Evolutionary conservation across 805 yeast genomes (phyloP), one percentile per base, ranked within the genome.

Genomic region (Metschnikowia sp.): DNA sequence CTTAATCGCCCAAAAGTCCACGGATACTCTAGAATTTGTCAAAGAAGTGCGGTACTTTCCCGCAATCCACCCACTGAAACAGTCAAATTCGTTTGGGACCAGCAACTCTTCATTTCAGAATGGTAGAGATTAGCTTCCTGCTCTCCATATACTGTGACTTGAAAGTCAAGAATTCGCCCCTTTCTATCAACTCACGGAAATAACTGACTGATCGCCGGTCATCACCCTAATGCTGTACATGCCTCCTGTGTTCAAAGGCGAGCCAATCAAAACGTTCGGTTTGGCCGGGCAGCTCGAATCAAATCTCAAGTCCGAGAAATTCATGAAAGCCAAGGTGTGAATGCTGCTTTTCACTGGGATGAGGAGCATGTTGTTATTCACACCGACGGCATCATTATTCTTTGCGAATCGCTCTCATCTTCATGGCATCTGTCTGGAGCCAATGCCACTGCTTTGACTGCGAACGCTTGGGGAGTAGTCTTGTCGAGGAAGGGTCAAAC

Each of bases 101-200:
- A 53, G 12, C 47, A 56, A 10, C 52, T 60, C 44, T 61, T 70
- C 47, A 69, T 72, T 68, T 68, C 54, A 59, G 62, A 50, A 31
- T 62, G 32, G 57, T 45, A 31, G 50, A 56, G 26, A 34, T 44
- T 30, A 47, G 42, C 42, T 38, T 39, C 42, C 45, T 39, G 13
- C 51, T 40, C 12, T 48, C 74, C n/a, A 53, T 62, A 34, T 69
- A 66, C 2, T 75, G 70, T 40, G 73, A 78, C 40, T 44, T 81
- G 10, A 58, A 77, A 11, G 62, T 79, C n/a, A 74, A 79, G 58
- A 57, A 68, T 3, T 52, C 74, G 36, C 75, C 70, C 49, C 49
- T 81, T 9, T 78, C 84, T 26, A 77, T 81, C 54, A 86, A 82
- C 86, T 9, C 78, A 84, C 13, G 83, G 79, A 56, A 79, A 82